Evolutionary conservation across 1,284 basidiomycete species (phyloP).

Genomic region (Moniliella sp.): DNA sequence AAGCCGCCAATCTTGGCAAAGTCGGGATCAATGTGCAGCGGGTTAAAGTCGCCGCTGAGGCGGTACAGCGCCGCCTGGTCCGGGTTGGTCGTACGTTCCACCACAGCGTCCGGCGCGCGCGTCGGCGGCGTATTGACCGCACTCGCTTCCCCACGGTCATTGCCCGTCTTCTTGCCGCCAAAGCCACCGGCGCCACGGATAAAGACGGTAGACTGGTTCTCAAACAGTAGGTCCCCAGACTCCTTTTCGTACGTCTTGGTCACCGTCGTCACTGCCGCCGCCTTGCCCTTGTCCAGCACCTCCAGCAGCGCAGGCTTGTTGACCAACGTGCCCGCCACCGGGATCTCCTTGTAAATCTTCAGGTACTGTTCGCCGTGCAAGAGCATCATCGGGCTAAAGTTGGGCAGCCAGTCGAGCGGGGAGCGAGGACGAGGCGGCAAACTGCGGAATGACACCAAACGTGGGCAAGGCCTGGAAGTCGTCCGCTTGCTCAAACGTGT

Average conservation of each 20-base stretch:
- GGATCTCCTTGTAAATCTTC: slow-evolving; percentile 64
- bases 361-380: slow-evolving; percentile 94
- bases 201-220: slow-evolving; percentile 78
- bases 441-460: slow-evolving; percentile 89
- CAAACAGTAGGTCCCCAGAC: slow-evolving; percentile 62
- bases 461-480: slow-evolving; percentile 70
- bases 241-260: neutral
- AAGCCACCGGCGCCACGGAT: slow-evolving; percentile 86
- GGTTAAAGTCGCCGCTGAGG: slow-evolving; percentile 44
- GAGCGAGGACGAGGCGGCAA: slow-evolving; percentile 34
- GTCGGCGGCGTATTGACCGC: slow-evolving; percentile 58
- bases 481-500: slow-evolving; percentile 72
- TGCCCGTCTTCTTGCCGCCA: slow-evolving; percentile 66
- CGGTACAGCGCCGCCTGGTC: slow-evolving; percentile 51
- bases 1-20: slow-evolving; percentile 89
- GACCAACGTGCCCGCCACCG: slow-evolving; percentile 61
- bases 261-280: neutral
- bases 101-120: slow-evolving; percentile 25
- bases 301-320: slow-evolving; percentile 45
- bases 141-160: slow-evolving; percentile 69
- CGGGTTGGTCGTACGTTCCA: slow-evolving; percentile 22
- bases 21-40: slow-evolving; percentile 74
- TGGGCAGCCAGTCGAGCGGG: slow-evolving; percentile 67
- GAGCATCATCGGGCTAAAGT: slow-evolving; percentile 83
- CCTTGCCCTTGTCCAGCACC: slow-evolving; percentile 38